Evolutionary conservation across 768 basidiomycete species (phyloP), one percentile per base, ranked within the genome.

Genomic region (Amanita rubescens): DNA sequence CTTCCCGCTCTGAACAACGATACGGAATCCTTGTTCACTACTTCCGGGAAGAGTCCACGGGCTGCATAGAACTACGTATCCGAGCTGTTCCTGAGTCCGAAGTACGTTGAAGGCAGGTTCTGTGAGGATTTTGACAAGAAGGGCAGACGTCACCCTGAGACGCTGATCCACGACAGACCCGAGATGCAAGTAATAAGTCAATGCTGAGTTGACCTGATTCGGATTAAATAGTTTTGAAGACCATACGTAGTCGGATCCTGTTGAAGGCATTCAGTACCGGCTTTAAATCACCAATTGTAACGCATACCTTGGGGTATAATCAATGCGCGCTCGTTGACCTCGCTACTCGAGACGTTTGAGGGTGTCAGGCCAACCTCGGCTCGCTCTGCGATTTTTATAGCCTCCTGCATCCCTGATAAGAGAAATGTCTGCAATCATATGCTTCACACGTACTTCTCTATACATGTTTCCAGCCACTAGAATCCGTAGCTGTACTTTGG

Each of bases 21-120:
- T 79, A 39, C 90, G 81, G 56, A 94, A 69, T 6, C 94, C 93
- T 57, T 80, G 77, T 56, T 87, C 80, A 42, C 80, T 83, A 2
- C 79, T 73, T n/a, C 88, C 86, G 38, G 77, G 64, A 39, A 87
- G 66, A 9, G 72, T 64, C 79, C 79, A 82, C 27, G 70, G 63
- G 1, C 74, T 72, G 58, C 80, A 84, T 8, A 75, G 79, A 33
- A 96, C 94, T 39, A 96, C 77, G 66, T 99, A 99, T 5, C 96
- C 96, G 1, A 99, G 77, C 67, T 99, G 96, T 64, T 98, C 92
- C 64, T 91, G 85, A 3, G 94, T 97, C 25, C 96, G 85, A 27
- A 99, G 78, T 20, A 84, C 73, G 64, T 95, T 85, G 70, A 98
- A 99, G 9, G 88, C 80, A 1, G 94, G 95, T 61, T 99, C 96